Evolutionary conservation across 1,284 basidiomycete species (phyloP).

Genomic region (Pascua sp.): DNA sequence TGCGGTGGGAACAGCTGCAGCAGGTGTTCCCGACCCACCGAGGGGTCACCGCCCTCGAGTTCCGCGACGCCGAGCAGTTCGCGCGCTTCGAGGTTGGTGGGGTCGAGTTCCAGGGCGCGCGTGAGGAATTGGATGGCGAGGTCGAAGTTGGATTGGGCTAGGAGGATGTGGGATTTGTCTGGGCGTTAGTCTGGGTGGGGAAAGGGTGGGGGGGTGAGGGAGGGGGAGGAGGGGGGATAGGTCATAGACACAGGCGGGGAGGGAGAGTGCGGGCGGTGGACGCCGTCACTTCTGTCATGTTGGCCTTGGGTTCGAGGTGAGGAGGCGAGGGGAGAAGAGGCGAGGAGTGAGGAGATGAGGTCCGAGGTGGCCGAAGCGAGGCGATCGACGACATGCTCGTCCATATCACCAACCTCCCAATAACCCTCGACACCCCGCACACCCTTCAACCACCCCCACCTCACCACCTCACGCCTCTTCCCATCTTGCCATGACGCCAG

Average conservation of each 20-base stretch:
- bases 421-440: background rate
- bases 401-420: no score
- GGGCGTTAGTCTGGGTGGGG: background rate
- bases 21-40: slow-evolving; percentile 59
- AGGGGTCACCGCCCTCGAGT: slow-evolving; percentile 72
- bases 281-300: no score
- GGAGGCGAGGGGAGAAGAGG: no score
- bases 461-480: no score
- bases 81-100: slow-evolving; percentile 65
- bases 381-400: no score
- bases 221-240: background rate
- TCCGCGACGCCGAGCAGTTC: slow-evolving; percentile 75
- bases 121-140: slow-evolving; percentile 69
- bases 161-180: slow-evolving; percentile 62
- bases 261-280: no score
- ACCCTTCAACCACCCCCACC: background rate
- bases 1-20: slow-evolving; percentile 58
- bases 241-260: no score
- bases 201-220: background rate
- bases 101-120: slow-evolving; percentile 65
- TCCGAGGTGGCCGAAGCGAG: no score
- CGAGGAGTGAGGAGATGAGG: no score
- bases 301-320: no score
- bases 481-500: no score
- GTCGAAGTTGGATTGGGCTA: slow-evolving; percentile 79